Percentiles rank a stretch among this genome's conserved stretches.
phyloP scores from a whole-genome alignment of 768 basidiomycete species.

The Calvatia gigantea region DNA sequence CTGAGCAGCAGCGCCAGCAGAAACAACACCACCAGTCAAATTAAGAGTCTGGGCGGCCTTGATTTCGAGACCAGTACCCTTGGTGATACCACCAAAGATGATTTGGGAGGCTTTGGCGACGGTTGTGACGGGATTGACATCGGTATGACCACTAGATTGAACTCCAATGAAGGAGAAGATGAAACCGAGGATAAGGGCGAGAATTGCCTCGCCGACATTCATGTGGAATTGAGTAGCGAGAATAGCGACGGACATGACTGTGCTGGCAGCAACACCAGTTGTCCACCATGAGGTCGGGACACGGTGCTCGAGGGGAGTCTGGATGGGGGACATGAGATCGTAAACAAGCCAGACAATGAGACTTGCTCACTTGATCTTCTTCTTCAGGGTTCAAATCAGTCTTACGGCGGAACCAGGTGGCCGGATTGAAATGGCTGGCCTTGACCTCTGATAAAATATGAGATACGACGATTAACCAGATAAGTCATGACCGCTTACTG shows the following conservation, averaged over 20 bases:
- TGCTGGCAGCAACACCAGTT: conserved; percentile 42
- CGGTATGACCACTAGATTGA: conserved; percentile 55
- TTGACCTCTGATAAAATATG: conserved; percentile 16
- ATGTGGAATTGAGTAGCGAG: conserved; percentile 51
- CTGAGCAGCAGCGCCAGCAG: conserved; percentile 54
- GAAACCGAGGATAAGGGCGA: conserved; percentile 57
- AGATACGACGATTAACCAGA: neutral
- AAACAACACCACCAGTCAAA: conserved; percentile 48
- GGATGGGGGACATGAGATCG: neutral
- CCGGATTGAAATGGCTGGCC: conserved; percentile 22
- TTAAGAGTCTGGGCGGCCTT: conserved; percentile 43
- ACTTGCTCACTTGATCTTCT: conserved; percentile 35
- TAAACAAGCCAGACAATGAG: too few species aligned
- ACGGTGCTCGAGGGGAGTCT: conserved; percentile 48
- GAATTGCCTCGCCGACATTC: conserved; percentile 56
- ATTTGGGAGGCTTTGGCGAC: conserved; percentile 64
- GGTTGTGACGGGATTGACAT: conserved; percentile 59
- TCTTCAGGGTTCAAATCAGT: conserved; percentile 34
- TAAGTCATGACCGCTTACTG: conserved; percentile 19
- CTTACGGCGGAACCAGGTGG: conserved; percentile 25
- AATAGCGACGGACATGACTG: conserved; percentile 48
- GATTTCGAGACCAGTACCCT: conserved; percentile 35
- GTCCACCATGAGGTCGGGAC: conserved; percentile 57
- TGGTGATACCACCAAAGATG: conserved; percentile 59
- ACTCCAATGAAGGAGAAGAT: conserved; percentile 67